These are phyloP conservation scores for Eremothecium gossypii DNA, from an alignment of 1,139 yeast species.

Conservation along the genomic window DNA sequence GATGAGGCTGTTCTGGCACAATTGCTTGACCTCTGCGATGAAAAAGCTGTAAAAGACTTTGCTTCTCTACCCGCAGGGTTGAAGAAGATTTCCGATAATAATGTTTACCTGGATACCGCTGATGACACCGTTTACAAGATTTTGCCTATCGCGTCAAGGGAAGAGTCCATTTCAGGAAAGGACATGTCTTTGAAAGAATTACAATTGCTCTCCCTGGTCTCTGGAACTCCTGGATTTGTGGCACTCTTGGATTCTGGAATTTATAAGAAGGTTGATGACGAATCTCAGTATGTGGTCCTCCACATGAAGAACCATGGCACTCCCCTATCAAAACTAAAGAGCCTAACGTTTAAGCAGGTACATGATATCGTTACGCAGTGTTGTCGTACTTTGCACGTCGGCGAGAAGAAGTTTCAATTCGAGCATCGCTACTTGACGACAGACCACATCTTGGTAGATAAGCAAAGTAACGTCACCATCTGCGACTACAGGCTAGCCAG, in stretches of 20 bases:
- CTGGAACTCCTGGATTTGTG: conserved; percentile 27
- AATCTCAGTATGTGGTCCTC: conserved; percentile 16
- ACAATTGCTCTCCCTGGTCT: conserved; percentile 16
- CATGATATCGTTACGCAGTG: conserved; percentile 44
- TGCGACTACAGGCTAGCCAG: conserved; percentile 52
- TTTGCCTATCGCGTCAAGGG: conserved; percentile 9
- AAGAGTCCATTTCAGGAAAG: conserved; percentile 10
- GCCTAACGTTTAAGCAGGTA: conserved; percentile 41
- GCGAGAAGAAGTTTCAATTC: conserved; percentile 43
- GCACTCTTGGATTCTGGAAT: conserved; percentile 19
- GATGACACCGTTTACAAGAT: conserved; percentile 9
- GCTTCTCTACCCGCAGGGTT: conserved; percentile 4
- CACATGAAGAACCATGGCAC: conserved; percentile 26
- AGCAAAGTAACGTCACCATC: conserved; percentile 38
- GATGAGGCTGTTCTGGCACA: conserved; percentile 21
- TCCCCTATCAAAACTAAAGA: conserved; percentile 16
- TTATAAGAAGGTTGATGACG: conserved; percentile 11
- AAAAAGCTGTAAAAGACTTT: conserved; percentile 9
- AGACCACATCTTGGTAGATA: conserved; percentile 43
- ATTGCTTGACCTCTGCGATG: conserved; percentile 21
- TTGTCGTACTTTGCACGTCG: conserved; percentile 39
- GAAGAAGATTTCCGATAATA: conserved; percentile 5
- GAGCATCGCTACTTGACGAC: conserved; percentile 63
- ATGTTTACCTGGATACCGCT: conserved; percentile 6
- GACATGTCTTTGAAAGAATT: conserved; percentile 24